phyloP scores from a whole-genome alignment of 768 basidiomycete genomes.

The Mycena kentingensis region DNA sequence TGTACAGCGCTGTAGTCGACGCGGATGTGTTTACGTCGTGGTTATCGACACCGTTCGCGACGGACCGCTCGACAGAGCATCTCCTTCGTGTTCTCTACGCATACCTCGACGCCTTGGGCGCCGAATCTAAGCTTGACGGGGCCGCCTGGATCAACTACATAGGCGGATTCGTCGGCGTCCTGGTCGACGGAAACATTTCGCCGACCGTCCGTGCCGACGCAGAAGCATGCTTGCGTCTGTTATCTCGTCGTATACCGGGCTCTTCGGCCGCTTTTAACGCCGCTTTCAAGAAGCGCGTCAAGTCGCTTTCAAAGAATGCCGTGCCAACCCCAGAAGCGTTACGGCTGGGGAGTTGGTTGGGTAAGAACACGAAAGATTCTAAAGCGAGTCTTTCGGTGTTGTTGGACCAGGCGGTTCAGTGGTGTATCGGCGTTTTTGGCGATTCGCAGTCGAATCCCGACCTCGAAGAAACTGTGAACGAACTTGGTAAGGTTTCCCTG shows the following conservation, averaged over 20 bases:
- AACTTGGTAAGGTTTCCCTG: slow-evolving; percentile 15
- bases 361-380: slow-evolving; percentile 22
- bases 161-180: slow-evolving; percentile 23
- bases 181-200: slow-evolving; percentile 20
- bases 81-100: slow-evolving; percentile 46
- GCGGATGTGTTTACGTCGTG: slow-evolving; percentile 37
- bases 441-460: slow-evolving; percentile 30
- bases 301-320: slow-evolving; percentile 25
- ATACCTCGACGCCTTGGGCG: slow-evolving; percentile 44
- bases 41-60: slow-evolving; percentile 37
- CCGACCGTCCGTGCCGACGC: slow-evolving; percentile 22
- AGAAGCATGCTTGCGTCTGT: slow-evolving; percentile 31
- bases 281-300: slow-evolving; percentile 31
- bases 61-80: slow-evolving; percentile 27
- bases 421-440: slow-evolving; percentile 52
- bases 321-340: slow-evolving; percentile 33
- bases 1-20: slow-evolving; percentile 42
- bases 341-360: slow-evolving; percentile 33
- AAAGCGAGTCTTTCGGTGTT: slow-evolving; percentile 32
- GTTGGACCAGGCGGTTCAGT: slow-evolving; percentile 51
- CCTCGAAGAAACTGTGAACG: slow-evolving; percentile 29
- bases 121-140: slow-evolving; percentile 21
- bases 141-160: slow-evolving; percentile 36
- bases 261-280: slow-evolving; percentile 24
- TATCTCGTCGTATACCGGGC: slow-evolving; percentile 30